Conservation (phyloP, 2,329 filamentous ascomycete genomes). For the Aaosphaeria arxii region DNA sequence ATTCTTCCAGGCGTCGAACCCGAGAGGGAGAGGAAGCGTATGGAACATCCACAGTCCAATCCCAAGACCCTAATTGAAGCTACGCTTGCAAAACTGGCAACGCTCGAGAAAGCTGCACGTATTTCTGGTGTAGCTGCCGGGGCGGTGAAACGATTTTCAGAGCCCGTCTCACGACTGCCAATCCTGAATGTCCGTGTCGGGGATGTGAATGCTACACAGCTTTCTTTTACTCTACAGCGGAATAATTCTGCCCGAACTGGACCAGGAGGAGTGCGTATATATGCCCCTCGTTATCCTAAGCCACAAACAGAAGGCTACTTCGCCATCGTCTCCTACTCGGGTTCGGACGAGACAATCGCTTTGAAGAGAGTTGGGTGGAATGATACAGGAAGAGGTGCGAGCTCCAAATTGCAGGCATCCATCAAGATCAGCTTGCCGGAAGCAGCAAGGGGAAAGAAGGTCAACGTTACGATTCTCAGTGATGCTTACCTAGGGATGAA, state of each 20-base stretch:
- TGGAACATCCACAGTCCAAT: conserved; percentile 35
- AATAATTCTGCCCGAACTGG: conserved; percentile 53
- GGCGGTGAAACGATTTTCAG: conserved; percentile 51
- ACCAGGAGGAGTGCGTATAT: conserved; percentile 65
- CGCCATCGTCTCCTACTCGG: conserved; percentile 67
- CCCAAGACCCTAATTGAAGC: conserved; percentile 40
- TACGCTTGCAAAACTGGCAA: conserved; percentile 14
- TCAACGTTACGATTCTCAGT: conserved; percentile 77
- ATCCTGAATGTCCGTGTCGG: conserved; percentile 62
- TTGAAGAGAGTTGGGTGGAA: conserved; percentile 84
- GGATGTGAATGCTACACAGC: conserved; percentile 58
- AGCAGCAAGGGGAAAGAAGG: conserved; percentile 52
- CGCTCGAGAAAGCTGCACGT: conserved; percentile 39
- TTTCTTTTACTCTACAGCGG: conserved; percentile 64
- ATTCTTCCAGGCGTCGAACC: conserved; percentile 72
- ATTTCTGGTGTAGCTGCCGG: conserved; percentile 50
- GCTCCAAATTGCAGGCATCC: conserved; percentile 50
- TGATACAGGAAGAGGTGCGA: conserved; percentile 17
- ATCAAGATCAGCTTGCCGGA: conserved; percentile 61
- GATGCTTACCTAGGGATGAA: conserved; percentile 82
- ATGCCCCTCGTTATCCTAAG: conserved; percentile 87
- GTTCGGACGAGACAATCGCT: conserved; percentile 73
- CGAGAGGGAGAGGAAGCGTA: conserved; percentile 43
- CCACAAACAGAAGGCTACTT: conserved; percentile 94
- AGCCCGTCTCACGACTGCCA: conserved; percentile 66